Evolutionary conservation across 2,329 filamentous ascomycete genomes (phyloP), one percentile per base, ranked within the genome.

Genomic region (Bipolaris cookei): DNA sequence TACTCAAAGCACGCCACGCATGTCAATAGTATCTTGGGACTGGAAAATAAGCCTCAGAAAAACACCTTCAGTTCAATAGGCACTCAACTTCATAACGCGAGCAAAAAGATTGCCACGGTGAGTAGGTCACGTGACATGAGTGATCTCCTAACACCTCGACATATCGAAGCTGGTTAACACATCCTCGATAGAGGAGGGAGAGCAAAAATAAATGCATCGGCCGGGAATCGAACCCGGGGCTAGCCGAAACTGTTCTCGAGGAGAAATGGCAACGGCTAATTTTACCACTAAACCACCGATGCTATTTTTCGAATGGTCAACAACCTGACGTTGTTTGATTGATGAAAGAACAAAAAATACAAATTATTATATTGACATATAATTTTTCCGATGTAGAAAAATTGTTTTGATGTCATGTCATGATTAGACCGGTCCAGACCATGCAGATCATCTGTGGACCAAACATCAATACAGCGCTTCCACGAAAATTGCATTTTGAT

Each of bases 221-320:
- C 56, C 52, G 56, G 53, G 52, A 59, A 59, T 59, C 57, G 57
- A 59, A 59, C 57, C 53, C 57, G 57, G 53, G 53, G 57, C 58
- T 60, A 60, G 58, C 58, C 54, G 54, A 60, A 42, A 51, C 41
- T 38, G 49, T 38, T 18, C 13, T 47, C 13, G 20, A 18, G 10
- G n/a, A 35, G 44, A 25, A 23, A 56, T 59, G 57, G 57, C 57
- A 59, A 59, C 57, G 57, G 57, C 57, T 59, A 59, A 59, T 59
- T 59, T 59, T 59, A 59, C 57, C 57, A 59, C 57, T 59, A 59
- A 59, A 59, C 57, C 57, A 59, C 57, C 53, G 49, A 59, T 59
- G 57, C 57, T 30, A n/a, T 20, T 42, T 25, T 23, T 16, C 2
- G 25, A 43, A 46, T 2, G 25, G 18, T 10, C 18, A 6, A 6